Conservation (phyloP, 2,329 filamentous ascomycete species). For the Arthrobotrys musiformis region DNA sequence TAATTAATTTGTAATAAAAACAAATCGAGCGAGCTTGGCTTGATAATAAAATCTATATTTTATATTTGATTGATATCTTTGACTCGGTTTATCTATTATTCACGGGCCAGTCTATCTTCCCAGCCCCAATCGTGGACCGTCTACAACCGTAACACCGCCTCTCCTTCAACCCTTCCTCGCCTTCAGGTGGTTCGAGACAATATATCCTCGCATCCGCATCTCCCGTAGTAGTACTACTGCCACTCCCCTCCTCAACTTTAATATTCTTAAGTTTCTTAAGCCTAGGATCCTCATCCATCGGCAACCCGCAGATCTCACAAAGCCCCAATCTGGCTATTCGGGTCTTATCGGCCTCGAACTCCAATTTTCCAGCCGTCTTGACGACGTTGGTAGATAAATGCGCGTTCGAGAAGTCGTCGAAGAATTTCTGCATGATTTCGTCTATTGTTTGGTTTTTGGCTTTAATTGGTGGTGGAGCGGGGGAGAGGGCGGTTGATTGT, state of each 20-base stretch:
- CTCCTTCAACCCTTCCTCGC: slow-evolving; percentile 63
- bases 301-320: slow-evolving; percentile 59
- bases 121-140: slow-evolving; percentile 70
- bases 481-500: slow-evolving; percentile 62
- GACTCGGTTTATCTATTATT: slow-evolving; percentile 21
- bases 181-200: slow-evolving; percentile 59
- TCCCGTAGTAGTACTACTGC: slow-evolving; percentile 61
- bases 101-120: slow-evolving; percentile 57
- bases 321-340: slow-evolving; percentile 31
- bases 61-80: background rate
- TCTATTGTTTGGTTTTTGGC: slow-evolving; percentile 88
- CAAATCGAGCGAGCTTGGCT: background rate
- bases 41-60: background rate
- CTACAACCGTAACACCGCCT: slow-evolving; percentile 76
- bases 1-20: background rate
- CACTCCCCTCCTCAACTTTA: slow-evolving; percentile 58
- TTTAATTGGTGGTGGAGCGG: slow-evolving; percentile 66
- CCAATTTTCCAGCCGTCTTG: slow-evolving; percentile 84
- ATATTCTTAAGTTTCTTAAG: slow-evolving; percentile 55
- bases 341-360: slow-evolving; percentile 63
- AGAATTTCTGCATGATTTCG: slow-evolving; percentile 88
- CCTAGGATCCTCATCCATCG: slow-evolving; percentile 57
- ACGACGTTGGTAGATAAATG: slow-evolving; percentile 86
- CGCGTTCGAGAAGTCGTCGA: slow-evolving; percentile 68
- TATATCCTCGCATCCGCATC: slow-evolving; percentile 48